Evolutionary conservation across 306 rosid species (phyloP).

Genomic region (Pyrus communis): DNA sequence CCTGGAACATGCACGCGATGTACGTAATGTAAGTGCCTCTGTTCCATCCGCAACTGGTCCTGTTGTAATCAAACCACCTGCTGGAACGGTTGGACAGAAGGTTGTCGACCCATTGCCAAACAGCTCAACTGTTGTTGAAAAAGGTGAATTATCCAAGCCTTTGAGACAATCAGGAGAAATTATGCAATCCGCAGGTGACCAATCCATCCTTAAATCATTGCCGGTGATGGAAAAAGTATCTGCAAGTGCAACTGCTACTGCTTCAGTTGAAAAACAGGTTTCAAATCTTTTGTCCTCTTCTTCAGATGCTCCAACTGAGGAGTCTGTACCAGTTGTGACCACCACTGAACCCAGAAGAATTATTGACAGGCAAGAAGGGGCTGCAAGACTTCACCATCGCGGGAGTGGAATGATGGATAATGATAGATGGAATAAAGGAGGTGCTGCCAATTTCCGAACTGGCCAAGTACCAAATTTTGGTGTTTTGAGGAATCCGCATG

Average conservation of each 20-base stretch:
- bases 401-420: too few relatives aligned
- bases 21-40: slow-evolving; percentile 23
- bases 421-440: slow-evolving; percentile 56
- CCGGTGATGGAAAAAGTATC: slow-evolving; percentile 25
- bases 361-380: slow-evolving; percentile 48
- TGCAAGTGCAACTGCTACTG: slow-evolving; percentile 25
- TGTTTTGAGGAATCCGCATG: too few relatives aligned
- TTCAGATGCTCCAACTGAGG: slow-evolving; percentile 26
- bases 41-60: slow-evolving; percentile 29
- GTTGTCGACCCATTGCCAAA: slow-evolving; percentile 29
- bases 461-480: slow-evolving; percentile 63
- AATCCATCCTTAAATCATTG: too few relatives aligned
- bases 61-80: slow-evolving; percentile 41
- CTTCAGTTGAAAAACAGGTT: slow-evolving; percentile 27
- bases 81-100: slow-evolving; percentile 31
- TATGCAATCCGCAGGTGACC: neutral
- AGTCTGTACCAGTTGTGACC: slow-evolving; percentile 44
- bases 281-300: slow-evolving; percentile 18
- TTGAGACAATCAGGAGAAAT: slow-evolving; percentile 29
- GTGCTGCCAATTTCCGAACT: slow-evolving; percentile 46
- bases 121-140: slow-evolving; percentile 30
- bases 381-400: slow-evolving; percentile 44
- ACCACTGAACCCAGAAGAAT: slow-evolving; percentile 63
- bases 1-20: slow-evolving; percentile 45
- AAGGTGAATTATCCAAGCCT: slow-evolving; percentile 35